Evolutionary conservation across 2,329 filamentous ascomycete species (phyloP), one percentile per base, ranked within the genome.

Genomic region (Ascochyta koolunga): DNA sequence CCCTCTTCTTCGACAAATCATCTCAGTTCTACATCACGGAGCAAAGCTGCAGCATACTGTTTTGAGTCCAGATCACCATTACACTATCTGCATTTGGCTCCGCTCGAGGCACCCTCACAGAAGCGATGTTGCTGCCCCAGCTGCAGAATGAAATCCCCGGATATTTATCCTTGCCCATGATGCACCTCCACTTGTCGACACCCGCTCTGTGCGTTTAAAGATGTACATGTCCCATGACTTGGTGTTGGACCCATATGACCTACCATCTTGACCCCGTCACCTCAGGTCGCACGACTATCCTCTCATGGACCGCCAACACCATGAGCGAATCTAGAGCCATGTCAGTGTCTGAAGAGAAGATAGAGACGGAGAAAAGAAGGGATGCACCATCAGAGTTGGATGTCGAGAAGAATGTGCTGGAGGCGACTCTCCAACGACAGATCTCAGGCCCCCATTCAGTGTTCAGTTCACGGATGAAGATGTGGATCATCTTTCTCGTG

Each of bases 401-500:
- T 10, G 3, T 47, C 5, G 52, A 50, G 29, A 50, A 61, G 22
- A 56, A 54, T 56, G 54, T 18, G 11, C 37, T 22, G 3, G 27
- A 36, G 13, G 24, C 47, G n/a, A 47, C 50, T 2, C 39, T 68
- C 10, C 52, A 67, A 44, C 58, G 63, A 40, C 58, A 64, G 33
- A 43, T 60, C 11, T 68, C 70, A 7, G 70, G 59, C 2, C 68
- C 68, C 8, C 71, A 70, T 43, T 67, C 69, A 2, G 58, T 67
- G n/a, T 73, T 70, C 50, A 63, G 64, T 13, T 42, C 52, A 21
- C 53, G 62, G 8, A 68, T 78, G 56, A 76, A 83, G 29, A 76
- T 82, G 21, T 73, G 78, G 63, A 79, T 81, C 44, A 78, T 82
- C 21, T 77, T 80, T 2, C 63, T 80, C 1, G 82, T 80, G 1